Conservation (phyloP, 2,329 filamentous ascomycete species). For the Tolypocladium capitatum region DNA sequence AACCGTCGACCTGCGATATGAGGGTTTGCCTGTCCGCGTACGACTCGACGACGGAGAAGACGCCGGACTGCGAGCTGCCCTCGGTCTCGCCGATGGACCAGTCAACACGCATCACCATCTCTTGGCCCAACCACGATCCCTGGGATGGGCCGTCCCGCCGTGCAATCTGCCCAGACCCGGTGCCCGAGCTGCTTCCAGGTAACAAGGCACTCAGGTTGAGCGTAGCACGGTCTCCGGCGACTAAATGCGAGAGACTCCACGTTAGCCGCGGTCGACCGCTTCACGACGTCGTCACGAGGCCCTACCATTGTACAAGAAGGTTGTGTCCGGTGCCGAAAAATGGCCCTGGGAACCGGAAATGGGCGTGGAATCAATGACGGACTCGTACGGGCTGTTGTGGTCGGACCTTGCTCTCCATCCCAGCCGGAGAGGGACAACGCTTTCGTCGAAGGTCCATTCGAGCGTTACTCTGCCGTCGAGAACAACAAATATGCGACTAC, state of each 20-base stretch:
- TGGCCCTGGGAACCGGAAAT: no score
- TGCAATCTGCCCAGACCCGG: background rate
- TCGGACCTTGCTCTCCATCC: background rate
- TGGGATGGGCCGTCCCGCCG: background rate
- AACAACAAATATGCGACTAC: background rate
- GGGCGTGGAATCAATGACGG: background rate
- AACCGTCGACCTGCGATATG: background rate
- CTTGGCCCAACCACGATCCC: background rate
- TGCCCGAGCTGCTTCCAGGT: background rate
- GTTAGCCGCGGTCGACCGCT: background rate
- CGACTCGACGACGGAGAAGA: conserved; percentile 6
- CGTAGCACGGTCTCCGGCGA: background rate
- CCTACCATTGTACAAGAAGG: background rate
- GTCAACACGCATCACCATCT: conserved; percentile 3
- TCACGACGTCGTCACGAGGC: background rate
- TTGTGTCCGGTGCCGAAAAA: no score
- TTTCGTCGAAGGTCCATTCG: background rate
- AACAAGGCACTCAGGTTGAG: background rate
- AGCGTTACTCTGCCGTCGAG: background rate
- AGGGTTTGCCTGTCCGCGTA: no score
- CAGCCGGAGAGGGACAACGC: background rate
- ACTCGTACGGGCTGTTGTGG: background rate
- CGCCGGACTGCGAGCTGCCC: conserved; percentile 6
- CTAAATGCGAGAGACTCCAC: background rate
- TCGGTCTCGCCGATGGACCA: conserved; percentile 1